These are phyloP conservation scores for Claviceps sp. DNA, from an alignment of 2,329 filamentous ascomycete species.

Conservation along the genomic window DNA sequence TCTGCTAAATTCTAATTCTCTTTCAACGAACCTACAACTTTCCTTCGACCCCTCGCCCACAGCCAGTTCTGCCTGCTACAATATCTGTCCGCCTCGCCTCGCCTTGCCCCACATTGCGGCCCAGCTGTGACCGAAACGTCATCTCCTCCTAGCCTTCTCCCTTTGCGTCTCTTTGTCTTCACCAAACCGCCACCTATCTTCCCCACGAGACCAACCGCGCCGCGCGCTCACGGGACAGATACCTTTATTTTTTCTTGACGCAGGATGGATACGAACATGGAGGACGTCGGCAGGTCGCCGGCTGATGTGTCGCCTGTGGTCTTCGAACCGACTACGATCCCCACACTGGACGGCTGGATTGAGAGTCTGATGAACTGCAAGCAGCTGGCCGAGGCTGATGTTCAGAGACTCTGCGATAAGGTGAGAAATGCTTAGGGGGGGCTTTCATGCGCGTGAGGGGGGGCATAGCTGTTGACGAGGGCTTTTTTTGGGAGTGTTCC, in stretches of 20 bases:
- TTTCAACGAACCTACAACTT: background rate
- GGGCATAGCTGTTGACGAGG: background rate
- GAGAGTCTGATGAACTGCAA: slow-evolving; percentile 98
- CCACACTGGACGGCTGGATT: slow-evolving; percentile 94
- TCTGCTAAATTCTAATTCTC: background rate
- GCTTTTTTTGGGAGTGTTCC: background rate
- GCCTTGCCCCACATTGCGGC: slow-evolving; percentile 10
- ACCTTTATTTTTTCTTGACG: background rate
- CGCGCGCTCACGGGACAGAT: slow-evolving; percentile 8
- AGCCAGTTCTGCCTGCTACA: background rate
- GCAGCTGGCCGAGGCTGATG: slow-evolving; percentile 87
- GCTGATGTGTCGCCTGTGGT: slow-evolving; percentile 61
- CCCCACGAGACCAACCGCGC: slow-evolving; percentile 8
- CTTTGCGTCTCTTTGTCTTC: background rate
- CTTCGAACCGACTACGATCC: slow-evolving; percentile 74
- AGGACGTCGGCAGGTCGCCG: slow-evolving; percentile 83
- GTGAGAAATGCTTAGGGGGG: slow-evolving; percentile 32
- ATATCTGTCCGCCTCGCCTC: slow-evolving; percentile 4
- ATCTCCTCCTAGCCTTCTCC: slow-evolving; percentile 12
- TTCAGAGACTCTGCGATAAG: slow-evolving; percentile 96
- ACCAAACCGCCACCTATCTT: background rate
- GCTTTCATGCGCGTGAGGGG: background rate
- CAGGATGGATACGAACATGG: slow-evolving; percentile 94
- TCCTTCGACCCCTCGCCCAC: background rate
- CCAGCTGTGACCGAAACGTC: slow-evolving; percentile 17